Conservation (phyloP, 1,284 basidiomycete genomes). For the Ganoderma multipileum region DNA sequence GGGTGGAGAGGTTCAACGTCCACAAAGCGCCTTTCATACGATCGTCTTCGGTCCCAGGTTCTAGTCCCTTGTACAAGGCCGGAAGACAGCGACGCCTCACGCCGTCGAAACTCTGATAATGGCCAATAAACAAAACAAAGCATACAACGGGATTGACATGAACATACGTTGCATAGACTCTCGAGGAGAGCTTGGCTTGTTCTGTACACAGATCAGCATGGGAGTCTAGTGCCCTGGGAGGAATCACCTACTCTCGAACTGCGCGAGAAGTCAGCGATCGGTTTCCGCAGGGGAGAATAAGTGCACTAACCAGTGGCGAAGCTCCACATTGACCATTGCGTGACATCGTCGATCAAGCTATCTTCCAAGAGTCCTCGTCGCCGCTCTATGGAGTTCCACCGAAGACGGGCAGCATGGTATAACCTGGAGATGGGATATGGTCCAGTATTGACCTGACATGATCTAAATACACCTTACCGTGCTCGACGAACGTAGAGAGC, state of each 20-base stretch:
- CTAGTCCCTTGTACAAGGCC: conserved; percentile 71
- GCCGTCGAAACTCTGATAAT: conserved; percentile 75
- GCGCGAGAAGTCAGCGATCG: neutral
- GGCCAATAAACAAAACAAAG: neutral
- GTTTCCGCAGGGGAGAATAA: conserved; percentile 32
- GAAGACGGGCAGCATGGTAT: conserved; percentile 71
- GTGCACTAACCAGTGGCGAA: conserved; percentile 63
- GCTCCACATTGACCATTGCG: conserved; percentile 87
- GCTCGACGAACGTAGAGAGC: conserved; percentile 71
- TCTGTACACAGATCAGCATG: conserved; percentile 40
- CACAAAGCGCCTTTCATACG: conserved; percentile 93
- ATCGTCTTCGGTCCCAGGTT: conserved; percentile 83
- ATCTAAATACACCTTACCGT: conserved; percentile 49
- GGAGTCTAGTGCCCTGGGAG: neutral
- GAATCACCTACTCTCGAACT: conserved; percentile 60
- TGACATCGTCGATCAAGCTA: conserved; percentile 78
- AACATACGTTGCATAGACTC: conserved; percentile 58
- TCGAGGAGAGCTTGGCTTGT: conserved; percentile 68
- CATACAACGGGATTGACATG: neutral
- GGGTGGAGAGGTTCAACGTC: conserved; percentile 73
- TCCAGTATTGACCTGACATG: neutral
- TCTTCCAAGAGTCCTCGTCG: conserved; percentile 77
- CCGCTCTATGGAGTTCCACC: conserved; percentile 79
- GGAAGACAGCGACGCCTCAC: conserved; percentile 71
- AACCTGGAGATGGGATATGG: conserved; percentile 45